phyloP scores from a whole-genome alignment of 768 basidiomycete genomes.

The Polyporus arcularius region DNA sequence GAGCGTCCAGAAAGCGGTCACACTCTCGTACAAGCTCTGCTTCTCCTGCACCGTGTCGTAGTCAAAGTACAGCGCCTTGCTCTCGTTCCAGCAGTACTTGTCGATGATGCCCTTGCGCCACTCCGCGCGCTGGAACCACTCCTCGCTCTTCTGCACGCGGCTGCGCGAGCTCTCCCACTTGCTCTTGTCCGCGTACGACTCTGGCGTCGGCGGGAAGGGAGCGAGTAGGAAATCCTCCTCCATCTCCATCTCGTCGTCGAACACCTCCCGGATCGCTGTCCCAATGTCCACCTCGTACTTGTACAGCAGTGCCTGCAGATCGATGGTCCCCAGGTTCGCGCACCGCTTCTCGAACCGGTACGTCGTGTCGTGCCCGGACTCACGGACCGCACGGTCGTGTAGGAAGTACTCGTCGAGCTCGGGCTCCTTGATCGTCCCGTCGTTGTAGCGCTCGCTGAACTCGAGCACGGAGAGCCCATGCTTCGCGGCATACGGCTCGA shows the following conservation, averaged over 20 bases:
- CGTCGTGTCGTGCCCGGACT: conserved; percentile 95
- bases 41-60: conserved; percentile 91
- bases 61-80: conserved; percentile 91
- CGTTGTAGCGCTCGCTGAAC: conserved; percentile 96
- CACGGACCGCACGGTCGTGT: conserved; percentile 94
- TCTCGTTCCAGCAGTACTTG: conserved; percentile 96
- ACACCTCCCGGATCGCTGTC: conserved; percentile 94
- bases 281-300: conserved; percentile 99
- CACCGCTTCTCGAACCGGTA: conserved; percentile 98
- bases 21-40: conserved; percentile 94
- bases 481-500: conserved; percentile 92
- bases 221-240: conserved; percentile 91
- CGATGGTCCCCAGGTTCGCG: conserved; percentile 95
- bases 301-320: conserved; percentile 93
- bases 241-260: conserved; percentile 88
- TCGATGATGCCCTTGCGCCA: conserved; percentile 85
- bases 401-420: conserved; percentile 95
- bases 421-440: conserved; percentile 80
- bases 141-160: conserved; percentile 71
- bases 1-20: conserved; percentile 94
- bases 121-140: conserved; percentile 93
- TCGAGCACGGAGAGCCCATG: conserved; percentile 92
- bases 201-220: conserved; percentile 85
- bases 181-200: conserved; percentile 63
- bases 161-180: conserved; percentile 57